A percentile compares a stretch with the other conserved stretches of the same genome.
These are phyloP conservation scores for Stephanodiscus triporus DNA, from an alignment of 108 stramenopile genomes.

Conservation along the genomic window DNA sequence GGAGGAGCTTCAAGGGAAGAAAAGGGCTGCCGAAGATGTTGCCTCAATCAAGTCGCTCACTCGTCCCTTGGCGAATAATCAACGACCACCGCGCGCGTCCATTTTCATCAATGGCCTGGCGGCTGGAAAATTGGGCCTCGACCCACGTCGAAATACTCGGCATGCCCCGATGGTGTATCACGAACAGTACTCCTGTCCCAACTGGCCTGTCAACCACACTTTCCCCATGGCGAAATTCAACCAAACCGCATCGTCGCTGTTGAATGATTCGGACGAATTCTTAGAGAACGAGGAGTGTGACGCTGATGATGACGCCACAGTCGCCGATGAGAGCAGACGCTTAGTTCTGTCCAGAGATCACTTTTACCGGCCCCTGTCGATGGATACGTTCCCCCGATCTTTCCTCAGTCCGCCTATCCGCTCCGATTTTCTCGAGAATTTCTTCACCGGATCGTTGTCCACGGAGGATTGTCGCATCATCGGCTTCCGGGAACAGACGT, in stretches of 20 bases:
- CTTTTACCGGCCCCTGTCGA: constrained; percentile 61
- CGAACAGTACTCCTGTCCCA: constrained; percentile 63
- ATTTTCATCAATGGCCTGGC: constrained; percentile 33
- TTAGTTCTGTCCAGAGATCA: constrained; percentile 51
- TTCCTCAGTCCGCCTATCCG: constrained; percentile 44
- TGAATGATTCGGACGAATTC: constrained; percentile 31
- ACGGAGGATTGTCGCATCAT: constrained; percentile 64
- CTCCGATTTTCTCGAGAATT: constrained; percentile 54
- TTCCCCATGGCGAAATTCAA: constrained; percentile 75
- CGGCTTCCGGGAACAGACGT: constrained; percentile 76
- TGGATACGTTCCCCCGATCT: constrained; percentile 36
- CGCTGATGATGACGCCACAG: constrained; percentile 4
- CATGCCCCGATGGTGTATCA: constrained; percentile 79
- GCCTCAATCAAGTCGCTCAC: neutral
- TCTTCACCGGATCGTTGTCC: constrained; percentile 54
- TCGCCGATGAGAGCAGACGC: constrained; percentile 14
- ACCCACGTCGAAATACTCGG: constrained; percentile 58
- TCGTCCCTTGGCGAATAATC: neutral
- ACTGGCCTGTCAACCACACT: constrained; percentile 71
- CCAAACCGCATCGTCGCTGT: constrained; percentile 51
- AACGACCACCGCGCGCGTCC: neutral
- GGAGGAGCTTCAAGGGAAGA: constrained; percentile 1
- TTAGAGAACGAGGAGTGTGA: neutral
- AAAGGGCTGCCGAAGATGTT: neutral
- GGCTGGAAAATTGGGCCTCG: constrained; percentile 50